Conservation (phyloP, 2,329 filamentous ascomycete genomes). For the Fusarium poae region DNA sequence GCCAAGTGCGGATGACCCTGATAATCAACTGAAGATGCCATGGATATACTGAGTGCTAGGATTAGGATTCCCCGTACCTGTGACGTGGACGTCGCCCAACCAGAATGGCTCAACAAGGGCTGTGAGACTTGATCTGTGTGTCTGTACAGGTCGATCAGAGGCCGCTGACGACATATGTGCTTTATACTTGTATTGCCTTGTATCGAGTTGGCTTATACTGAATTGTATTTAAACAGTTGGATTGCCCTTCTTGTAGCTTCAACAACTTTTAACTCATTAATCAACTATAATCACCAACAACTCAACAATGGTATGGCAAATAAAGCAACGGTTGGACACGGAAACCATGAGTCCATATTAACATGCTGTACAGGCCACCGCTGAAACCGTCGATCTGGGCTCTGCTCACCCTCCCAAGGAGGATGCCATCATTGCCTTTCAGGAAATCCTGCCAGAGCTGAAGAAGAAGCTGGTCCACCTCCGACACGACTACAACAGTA, state of each 20-base stretch:
- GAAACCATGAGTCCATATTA: not conserved
- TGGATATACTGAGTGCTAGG: constrained; percentile 15
- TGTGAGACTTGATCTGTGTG: constrained; percentile 33
- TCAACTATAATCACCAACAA: constrained; percentile 3
- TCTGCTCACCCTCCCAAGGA: constrained; percentile 62
- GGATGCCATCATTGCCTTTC: constrained; percentile 64
- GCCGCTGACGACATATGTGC: constrained; percentile 42
- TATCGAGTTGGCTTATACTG: constrained; percentile 9
- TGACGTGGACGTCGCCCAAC: constrained; percentile 41
- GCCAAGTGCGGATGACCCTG: constrained; percentile 12
- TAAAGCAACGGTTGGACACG: not conserved
- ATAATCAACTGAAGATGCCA: constrained; percentile 8
- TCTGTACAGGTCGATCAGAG: constrained; percentile 35
- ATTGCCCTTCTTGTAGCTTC: not conserved
- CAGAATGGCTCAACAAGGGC: constrained; percentile 25
- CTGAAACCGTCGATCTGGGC: constrained; percentile 66
- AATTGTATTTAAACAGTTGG: constrained; percentile 21
- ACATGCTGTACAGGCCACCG: constrained; percentile 57
- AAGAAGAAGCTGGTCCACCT: constrained; percentile 65
- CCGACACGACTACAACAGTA: constrained; percentile 62
- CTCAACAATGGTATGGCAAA: constrained; percentile 35
- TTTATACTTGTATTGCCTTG: constrained; percentile 28
- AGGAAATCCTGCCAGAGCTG: constrained; percentile 63
- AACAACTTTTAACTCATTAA: not conserved
- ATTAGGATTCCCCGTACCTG: constrained; percentile 31